These are phyloP conservation scores for Byssochlamys sp. DNA, from an alignment of 2,329 filamentous ascomycete species.

Conservation along the genomic window DNA sequence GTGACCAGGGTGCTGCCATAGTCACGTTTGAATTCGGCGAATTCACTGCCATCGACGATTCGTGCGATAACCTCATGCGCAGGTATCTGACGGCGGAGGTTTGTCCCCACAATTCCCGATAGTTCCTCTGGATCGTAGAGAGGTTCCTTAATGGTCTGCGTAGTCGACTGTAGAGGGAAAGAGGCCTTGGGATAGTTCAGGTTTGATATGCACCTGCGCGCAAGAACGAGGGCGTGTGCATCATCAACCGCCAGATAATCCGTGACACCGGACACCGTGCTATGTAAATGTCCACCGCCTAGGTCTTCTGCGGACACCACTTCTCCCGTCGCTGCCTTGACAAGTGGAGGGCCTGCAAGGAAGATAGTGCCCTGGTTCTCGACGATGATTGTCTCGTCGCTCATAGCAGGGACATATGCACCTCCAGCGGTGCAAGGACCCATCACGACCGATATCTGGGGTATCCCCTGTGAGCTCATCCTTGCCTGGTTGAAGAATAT, in stretches of 20 bases:
- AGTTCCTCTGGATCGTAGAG: conserved; percentile 72
- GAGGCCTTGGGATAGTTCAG: conserved; percentile 67
- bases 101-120: conserved; percentile 78
- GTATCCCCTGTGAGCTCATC: conserved; percentile 81
- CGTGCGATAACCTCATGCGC: conserved; percentile 86
- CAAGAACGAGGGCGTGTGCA: conserved; percentile 78
- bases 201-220: conserved; percentile 72
- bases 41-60: conserved; percentile 80
- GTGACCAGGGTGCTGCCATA: conserved; percentile 86
- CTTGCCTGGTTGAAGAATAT: conserved; percentile 97
- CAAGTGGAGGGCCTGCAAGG: conserved; percentile 82
- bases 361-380: conserved; percentile 95
- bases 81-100: conserved; percentile 73
- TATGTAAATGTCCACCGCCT: conserved; percentile 81
- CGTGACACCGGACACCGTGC: conserved; percentile 80
- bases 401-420: conserved; percentile 94
- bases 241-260: conserved; percentile 94
- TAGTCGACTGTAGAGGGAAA: conserved; percentile 18
- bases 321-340: conserved; percentile 92
- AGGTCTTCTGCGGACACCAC: conserved; percentile 83
- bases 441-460: conserved; percentile 93
- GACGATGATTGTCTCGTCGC: conserved; percentile 93
- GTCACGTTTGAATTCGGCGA: conserved; percentile 87
- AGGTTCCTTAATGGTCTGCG: conserved; percentile 55
- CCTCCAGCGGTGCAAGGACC: conserved; percentile 91